Evolutionary conservation across 805 yeast genomes (phyloP), one percentile per base, ranked within the genome.

Genomic region (Wickerhamomyces mucosus): DNA sequence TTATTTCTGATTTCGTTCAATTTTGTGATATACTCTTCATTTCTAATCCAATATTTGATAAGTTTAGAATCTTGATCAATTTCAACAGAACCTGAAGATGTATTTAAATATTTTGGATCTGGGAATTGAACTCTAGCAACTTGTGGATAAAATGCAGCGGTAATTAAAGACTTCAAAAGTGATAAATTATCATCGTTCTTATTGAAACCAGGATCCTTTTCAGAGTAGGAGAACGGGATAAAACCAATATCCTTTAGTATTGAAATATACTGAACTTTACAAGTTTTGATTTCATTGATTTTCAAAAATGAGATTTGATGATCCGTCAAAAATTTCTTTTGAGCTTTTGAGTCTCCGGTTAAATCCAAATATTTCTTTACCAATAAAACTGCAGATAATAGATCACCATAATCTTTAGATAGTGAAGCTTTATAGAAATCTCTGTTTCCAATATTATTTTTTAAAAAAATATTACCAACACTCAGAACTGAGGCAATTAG

Each of bases 61-160:
- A 66, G 61, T 35, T 65, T 69, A 3, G 88, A 81, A 47, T 88
- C 96, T 0, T 86, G 82, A 45, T 88, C 95, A n/a, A 74, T 65
- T 33, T 82, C 88, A 27, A 89, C 67, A 0, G 96, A 71, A 15
- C 98, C 98, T 1, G 75, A 67, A 21, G 77, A 59, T 2, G 84
- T 73, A 22, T 75, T 69, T 27, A 74, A 58, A 51, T 59, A 89
- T 46, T 81, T 83, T 4, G 88, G 73, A 38, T 84, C 86, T 0
- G 97, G 96, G 15, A 73, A 59, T 45, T 80, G 85, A 4, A 85
- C 82, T 39, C 84, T 65, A 0, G 92, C 88, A 21, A 85, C 62
- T 34, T 81, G 79, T 0, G 97, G 97, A 46, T 79, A 82, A 43
- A 78, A 72, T 0, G 95, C 68, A 3, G 94, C 94, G 0, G 94